Percentiles rank a stretch among this genome's conserved stretches.
phyloP scores from a whole-genome alignment of 257 asterid genomes.

The Nicotiana undulata region DNA sequence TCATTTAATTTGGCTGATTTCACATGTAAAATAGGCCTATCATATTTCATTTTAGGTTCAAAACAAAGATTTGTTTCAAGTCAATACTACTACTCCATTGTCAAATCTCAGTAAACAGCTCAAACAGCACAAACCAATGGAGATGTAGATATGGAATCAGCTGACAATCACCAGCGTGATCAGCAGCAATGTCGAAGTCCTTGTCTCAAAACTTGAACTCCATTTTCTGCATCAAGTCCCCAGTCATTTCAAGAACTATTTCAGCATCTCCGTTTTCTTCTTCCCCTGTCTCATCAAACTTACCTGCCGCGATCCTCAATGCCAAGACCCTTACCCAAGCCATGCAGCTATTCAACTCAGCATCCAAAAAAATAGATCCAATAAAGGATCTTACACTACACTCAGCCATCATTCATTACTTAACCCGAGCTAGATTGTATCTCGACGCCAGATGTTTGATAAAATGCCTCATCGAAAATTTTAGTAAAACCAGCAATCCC shows the following conservation, averaged over 20 bases:
- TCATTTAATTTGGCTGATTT: too few relatives aligned
- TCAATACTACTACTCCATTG: background rate
- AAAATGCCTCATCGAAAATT: slow-evolving; percentile 50
- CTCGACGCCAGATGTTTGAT: slow-evolving; percentile 72
- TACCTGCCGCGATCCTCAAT: slow-evolving; percentile 39
- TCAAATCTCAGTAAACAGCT: too few relatives aligned
- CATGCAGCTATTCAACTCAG: slow-evolving; percentile 44
- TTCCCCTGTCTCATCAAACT: slow-evolving; percentile 33
- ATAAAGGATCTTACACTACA: slow-evolving; percentile 40
- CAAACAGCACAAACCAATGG: background rate
- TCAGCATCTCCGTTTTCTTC: slow-evolving; percentile 13
- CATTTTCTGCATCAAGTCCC: background rate
- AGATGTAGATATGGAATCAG: background rate
- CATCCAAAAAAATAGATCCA: slow-evolving; percentile 29
- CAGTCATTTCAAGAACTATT: background rate
- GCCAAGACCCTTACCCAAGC: slow-evolving; percentile 48
- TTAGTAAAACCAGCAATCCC: slow-evolving; percentile 37
- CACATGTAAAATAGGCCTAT: too few relatives aligned
- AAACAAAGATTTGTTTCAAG: background rate
- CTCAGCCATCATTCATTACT: slow-evolving; percentile 33
- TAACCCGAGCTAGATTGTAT: slow-evolving; percentile 32
- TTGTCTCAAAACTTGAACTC: background rate
- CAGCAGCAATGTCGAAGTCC: background rate
- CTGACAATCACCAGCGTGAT: background rate
- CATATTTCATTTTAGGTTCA: background rate